Base-by-base conservation (phyloP, 2,329 filamentous ascomycete species). In the Fusarium sp. region DNA sequence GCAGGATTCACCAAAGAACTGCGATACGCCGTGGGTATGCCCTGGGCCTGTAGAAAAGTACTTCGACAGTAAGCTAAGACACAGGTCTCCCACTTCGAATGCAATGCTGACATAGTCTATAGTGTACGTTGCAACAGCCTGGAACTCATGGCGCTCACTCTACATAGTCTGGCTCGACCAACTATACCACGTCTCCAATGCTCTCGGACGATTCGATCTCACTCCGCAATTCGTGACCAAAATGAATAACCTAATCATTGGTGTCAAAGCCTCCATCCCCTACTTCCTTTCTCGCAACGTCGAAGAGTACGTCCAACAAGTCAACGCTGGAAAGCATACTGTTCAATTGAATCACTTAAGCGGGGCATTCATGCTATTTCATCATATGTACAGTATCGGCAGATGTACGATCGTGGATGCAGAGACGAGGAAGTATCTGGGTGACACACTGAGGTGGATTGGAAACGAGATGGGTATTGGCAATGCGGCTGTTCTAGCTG, bases 131-230 rank as follows among this genome's bases (percentile, higher is more conserved):
- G 61, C 48, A 29, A 22, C 58, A 5, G 61, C 61, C 5, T 64
- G 61, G 61, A 64, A 63, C 5, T 63, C 61, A 1, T 64, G 61
- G 61, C 61, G 61, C 3, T 64, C 61, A 9, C 47, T 47, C 22
- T 25, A 63, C 8, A 34, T 44, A 12, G 24, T 64, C 24, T 64
- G 54, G 29, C 59, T 64, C 13, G 61, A 64, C 12, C 58, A 56
- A 13, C n/a, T 64, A 22, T 40, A 44, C 7, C 58, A 63, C 16
- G 24, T 64, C 27, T 30, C 61, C 2, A 56, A 57, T 8, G 20
- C 34, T 3, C 41, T 64, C 8, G 61, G 48, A 7, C 43, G 56
- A 11, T 8, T 30, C 16, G 43, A 63, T 5, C 27, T 48, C n/a
- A n/a, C 30, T 13, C 32, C 58, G 10, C 40, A 22, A 10, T 63